Evolutionary conservation across 2,329 filamentous ascomycete genomes (phyloP), one percentile per base, ranked within the genome.

Genomic region (Huntiella abstrusa): DNA sequence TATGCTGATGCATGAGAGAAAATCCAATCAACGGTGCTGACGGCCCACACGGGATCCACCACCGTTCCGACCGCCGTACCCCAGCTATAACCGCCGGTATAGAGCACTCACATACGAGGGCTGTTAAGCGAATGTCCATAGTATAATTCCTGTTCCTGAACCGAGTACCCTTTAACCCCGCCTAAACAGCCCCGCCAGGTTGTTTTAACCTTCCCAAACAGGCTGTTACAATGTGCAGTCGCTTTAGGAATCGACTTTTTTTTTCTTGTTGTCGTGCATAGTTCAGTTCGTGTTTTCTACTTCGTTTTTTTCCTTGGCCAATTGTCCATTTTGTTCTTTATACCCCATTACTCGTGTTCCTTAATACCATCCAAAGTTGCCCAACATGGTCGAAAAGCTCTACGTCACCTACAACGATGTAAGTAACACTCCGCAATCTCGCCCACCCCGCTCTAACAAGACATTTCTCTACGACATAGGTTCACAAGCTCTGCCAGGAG

Each of bases 401-500:
- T 92, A 88, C 67, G 77, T 91, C 60, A 91, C 83, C 55, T 93
- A 93, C 66, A 93, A 92, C 63, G 77, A 91, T 75, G 83, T 87
- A 68, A 62, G 75, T 64, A 50, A 47, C 39, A 38, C 38, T 41
- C n/a, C 44, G 16, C 16, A 12, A 47, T n/a, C 28, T 8, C 12
- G 35, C 10, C 37, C 11, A 15, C 38, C 16, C 32, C 16, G 6
- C 17, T n/a, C 28, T 36, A 33, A 16, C 43, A 8, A 22, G 15
- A 6, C 45, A 50, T 43, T 17, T 38, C 39, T 15, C 39, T 15
- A 19, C 42, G 45, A 48, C 47, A 53, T 58, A 96, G 87, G 82
- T 98, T 59, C 91, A 98, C 76, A 93, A 94, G 66, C 76, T 96
- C 60, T 98, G 91, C 71, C 83, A 95, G 66, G 71, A 80, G 59